phyloP scores from a whole-genome alignment of 176 grass and related monocot species.

The Zizania latifolia region DNA sequence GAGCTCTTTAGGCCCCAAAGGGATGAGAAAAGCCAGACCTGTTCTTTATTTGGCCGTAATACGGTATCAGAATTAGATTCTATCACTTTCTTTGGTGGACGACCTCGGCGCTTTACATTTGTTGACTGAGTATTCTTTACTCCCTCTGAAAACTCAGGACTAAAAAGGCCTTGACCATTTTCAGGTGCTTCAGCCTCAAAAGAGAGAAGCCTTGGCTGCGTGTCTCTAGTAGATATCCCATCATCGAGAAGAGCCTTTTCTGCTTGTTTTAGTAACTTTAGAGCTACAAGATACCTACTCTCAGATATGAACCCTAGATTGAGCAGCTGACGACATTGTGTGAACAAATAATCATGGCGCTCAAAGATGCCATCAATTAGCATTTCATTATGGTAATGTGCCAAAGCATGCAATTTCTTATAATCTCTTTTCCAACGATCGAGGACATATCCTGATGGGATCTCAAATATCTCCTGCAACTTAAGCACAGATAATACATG shows the following conservation, averaged over 20 bases:
- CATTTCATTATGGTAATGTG: constrained; percentile 33
- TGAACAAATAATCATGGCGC: constrained; percentile 47
- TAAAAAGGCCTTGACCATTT: constrained; percentile 51
- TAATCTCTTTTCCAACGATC: constrained; percentile 93
- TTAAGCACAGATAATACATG: constrained; percentile 87
- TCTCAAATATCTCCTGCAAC: constrained; percentile 82
- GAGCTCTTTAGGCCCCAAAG: neutral
- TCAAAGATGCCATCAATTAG: constrained; percentile 35
- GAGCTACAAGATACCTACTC: constrained; percentile 73
- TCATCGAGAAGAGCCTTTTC: constrained; percentile 73
- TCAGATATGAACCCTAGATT: constrained; percentile 85
- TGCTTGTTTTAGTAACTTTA: constrained; percentile 73
- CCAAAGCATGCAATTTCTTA: constrained; percentile 57
- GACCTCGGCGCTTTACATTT: constrained; percentile 56
- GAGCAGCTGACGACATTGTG: constrained; percentile 43
- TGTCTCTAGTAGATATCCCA: constrained; percentile 48
- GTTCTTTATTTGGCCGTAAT: constrained; percentile 66
- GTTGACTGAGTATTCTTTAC: constrained; percentile 49
- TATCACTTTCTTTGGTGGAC: constrained; percentile 57
- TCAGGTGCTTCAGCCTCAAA: constrained; percentile 70
- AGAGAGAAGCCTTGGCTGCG: constrained; percentile 61
- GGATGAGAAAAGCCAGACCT: constrained; percentile 34
- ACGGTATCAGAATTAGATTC: constrained; percentile 48
- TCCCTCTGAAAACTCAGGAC: constrained; percentile 42
- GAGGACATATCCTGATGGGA: constrained; percentile 67